Conservation (phyloP, 2,329 filamentous ascomycete species). For the Apiospora saccharicola region DNA sequence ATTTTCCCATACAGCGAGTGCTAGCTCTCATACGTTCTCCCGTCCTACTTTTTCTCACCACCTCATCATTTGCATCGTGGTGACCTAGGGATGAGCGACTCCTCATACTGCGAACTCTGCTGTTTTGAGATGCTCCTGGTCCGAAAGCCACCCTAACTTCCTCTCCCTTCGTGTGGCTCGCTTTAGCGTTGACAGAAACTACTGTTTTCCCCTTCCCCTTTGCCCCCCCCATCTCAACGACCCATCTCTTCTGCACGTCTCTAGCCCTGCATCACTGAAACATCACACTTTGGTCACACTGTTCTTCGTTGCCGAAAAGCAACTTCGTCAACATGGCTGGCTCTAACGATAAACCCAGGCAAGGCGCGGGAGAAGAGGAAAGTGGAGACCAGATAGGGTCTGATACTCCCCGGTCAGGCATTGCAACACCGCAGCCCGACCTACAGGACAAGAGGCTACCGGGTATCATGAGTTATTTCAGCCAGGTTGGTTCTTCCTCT, state of each 20-base stretch:
- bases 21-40: slow-evolving; percentile 18
- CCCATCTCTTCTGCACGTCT: slow-evolving; percentile 20
- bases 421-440: slow-evolving; percentile 93
- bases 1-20: slow-evolving; percentile 23
- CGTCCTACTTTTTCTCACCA: slow-evolving; percentile 16
- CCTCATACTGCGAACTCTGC: slow-evolving; percentile 28
- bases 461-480: slow-evolving; percentile 96
- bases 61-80: slow-evolving; percentile 24
- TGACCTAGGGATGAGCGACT: slow-evolving; percentile 28
- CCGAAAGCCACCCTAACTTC: slow-evolving; percentile 28
- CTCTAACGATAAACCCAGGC: slow-evolving; percentile 63
- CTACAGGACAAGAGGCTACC: slow-evolving; percentile 93
- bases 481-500: slow-evolving; percentile 96
- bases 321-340: slow-evolving; percentile 41
- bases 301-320: slow-evolving; percentile 9
- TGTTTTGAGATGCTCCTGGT: slow-evolving; percentile 26
- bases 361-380: slow-evolving; percentile 71
- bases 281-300: slow-evolving; percentile 18
- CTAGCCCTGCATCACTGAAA: slow-evolving; percentile 16
- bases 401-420: slow-evolving; percentile 86
- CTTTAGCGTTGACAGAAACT: slow-evolving; percentile 18
- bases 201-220: slow-evolving; percentile 5
- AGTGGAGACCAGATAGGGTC: slow-evolving; percentile 79
- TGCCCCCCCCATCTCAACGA: slow-evolving; percentile 20
- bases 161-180: slow-evolving; percentile 20